These are phyloP conservation scores for Colletotrichum euphorbiae DNA, from an alignment of 2,329 filamentous ascomycete genomes.

Conservation along the genomic window DNA sequence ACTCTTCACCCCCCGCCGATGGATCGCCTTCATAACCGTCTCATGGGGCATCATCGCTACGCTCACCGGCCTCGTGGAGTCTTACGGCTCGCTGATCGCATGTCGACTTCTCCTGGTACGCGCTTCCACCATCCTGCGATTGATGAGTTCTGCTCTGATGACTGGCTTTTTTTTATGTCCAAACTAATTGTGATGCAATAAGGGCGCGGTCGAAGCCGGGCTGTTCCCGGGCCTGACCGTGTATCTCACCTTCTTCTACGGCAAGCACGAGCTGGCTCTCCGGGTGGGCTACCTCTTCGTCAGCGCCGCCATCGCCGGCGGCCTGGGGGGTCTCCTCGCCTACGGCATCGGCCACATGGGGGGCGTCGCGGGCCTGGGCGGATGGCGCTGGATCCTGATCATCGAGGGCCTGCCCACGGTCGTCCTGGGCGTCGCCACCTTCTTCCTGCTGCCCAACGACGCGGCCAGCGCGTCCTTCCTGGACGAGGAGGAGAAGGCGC, in stretches of 20 bases:
- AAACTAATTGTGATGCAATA: too few species aligned
- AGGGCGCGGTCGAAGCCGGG: conserved; percentile 74
- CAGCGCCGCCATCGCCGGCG: conserved; percentile 76
- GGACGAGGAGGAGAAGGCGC: conserved; percentile 49
- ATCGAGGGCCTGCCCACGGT: conserved; percentile 62
- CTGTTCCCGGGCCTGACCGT: conserved; percentile 76
- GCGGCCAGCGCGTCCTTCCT: conserved; percentile 50
- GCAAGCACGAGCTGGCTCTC: conserved; percentile 76
- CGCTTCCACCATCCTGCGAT: too few species aligned
- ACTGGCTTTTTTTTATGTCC: too few species aligned
- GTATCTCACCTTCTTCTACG: conserved; percentile 83
- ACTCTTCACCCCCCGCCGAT: conserved; percentile 70
- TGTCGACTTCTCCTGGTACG: conserved; percentile 70
- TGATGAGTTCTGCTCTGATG: too few species aligned
- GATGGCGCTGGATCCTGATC: conserved; percentile 81
- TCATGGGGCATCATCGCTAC: conserved; percentile 78
- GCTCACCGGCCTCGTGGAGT: conserved; percentile 74
- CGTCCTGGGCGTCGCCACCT: conserved; percentile 62
- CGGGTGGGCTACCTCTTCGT: conserved; percentile 81
- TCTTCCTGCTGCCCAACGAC: conserved; percentile 66
- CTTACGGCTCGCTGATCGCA: conserved; percentile 73
- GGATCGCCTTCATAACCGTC: conserved; percentile 73
- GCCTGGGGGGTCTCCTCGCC: conserved; percentile 77
- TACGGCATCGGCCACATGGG: conserved; percentile 81
- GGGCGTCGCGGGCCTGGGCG: conserved; percentile 70